Conservation (phyloP, 805 yeast genomes). For the Saturnispora gosingensis region DNA sequence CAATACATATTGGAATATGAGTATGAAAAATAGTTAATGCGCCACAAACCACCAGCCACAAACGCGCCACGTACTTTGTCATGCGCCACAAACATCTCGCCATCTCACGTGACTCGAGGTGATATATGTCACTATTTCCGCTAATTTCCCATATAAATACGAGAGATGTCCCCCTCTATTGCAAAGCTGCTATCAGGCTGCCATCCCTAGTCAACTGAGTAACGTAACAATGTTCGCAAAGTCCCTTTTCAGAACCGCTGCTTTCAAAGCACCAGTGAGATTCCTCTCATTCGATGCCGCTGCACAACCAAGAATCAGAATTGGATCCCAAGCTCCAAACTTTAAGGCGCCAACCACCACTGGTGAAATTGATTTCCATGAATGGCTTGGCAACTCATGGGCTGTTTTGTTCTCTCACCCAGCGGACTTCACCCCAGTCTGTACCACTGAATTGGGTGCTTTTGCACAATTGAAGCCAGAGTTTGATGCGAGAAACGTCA, state of each 20-base stretch:
- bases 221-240: constrained; percentile 14
- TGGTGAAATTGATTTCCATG: constrained; percentile 81
- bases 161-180: background rate
- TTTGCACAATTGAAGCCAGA: constrained; percentile 85
- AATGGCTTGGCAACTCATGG: constrained; percentile 82
- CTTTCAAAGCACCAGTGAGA: constrained; percentile 23
- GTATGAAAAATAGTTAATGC: background rate
- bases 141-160: background rate
- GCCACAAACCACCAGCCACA: background rate
- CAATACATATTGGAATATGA: background rate
- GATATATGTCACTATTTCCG: background rate
- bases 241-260: constrained; percentile 13
- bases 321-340: constrained; percentile 82
- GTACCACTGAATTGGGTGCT: constrained; percentile 94
- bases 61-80: background rate
- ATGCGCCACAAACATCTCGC: background rate
- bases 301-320: constrained; percentile 57
- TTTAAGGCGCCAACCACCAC: constrained; percentile 74
- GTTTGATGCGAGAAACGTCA: constrained; percentile 74
- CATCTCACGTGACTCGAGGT: background rate
- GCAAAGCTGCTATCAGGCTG: background rate
- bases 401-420: constrained; percentile 87
- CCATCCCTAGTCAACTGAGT: background rate
- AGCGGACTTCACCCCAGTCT: constrained; percentile 93
- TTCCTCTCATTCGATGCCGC: constrained; percentile 39